Base-by-base conservation (phyloP, 345 rosid genomes). In the Dovyalis caffra region DNA sequence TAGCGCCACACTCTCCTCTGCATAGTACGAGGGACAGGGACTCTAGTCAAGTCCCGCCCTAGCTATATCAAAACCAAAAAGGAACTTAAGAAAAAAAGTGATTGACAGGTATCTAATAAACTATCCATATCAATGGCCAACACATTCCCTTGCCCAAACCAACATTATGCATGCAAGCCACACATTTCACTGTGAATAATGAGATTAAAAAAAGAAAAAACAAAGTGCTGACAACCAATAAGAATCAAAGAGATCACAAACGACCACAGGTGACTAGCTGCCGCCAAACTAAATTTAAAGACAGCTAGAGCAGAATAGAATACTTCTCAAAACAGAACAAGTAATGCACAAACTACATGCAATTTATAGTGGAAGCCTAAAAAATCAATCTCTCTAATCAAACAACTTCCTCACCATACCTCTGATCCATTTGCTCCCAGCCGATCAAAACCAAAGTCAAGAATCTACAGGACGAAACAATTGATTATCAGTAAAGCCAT, bases 371-470 rank as follows among this genome's bases (percentile, higher is more conserved):
- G 3, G 58, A 72, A 66, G 35, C 64, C 35, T n/a, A 23, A 53
- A 31, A 26, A 7, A 14, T 26, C 28, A 63, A 32, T 33, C 26
- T 26, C 28, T 49, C 16, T 7, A 20, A 25, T 63, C 26, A 29
- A 65, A 66, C n/a, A 64, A 71, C 1, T 29, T 33, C 47, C 14
- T 15, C 29, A 72, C 31, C 57, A 31, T 87, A 90, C 98, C 97
- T 77, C 76, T 61, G 97, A 80, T 77, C 94, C 97, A 85, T 76
- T 78, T 73, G 97, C 97, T 68, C 99, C 99, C 77, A 92, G 80
- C 69, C 94, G 92, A 78, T 95, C 98, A 85, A 95, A 95, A 64
- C 81, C 98, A 56, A 91, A 95, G 86, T 91, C 98, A 72, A 95
- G 96, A 81, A 95, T 87, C 99, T 91, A 74, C 75, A 79, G 80